These are phyloP conservation scores for Penicillium chermesinum DNA, from an alignment of 495 filamentous ascomycete genomes.

Conservation along the genomic window DNA sequence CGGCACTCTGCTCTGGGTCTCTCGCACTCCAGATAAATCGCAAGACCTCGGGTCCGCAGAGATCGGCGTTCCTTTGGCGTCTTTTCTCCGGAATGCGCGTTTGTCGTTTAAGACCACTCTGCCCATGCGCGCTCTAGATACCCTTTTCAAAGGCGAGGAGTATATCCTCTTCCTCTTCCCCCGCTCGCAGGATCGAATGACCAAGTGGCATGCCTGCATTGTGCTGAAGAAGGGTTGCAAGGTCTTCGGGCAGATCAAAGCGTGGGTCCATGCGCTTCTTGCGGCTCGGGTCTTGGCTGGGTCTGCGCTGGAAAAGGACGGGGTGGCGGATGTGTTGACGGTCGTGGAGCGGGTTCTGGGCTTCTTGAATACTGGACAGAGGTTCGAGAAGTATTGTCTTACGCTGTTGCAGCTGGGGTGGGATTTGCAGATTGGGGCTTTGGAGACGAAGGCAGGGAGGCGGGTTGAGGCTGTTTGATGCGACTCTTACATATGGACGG, in stretches of 20 bases:
- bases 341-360: slow-evolving; percentile 15
- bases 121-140: slow-evolving; percentile 15
- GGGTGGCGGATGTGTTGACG: slow-evolving; percentile 2
- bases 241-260: slow-evolving; percentile 52
- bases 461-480: slow-evolving; percentile 19
- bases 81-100: slow-evolving; percentile 19
- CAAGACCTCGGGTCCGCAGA: slow-evolving; percentile 23
- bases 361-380: slow-evolving; percentile 30
- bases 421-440: slow-evolving; percentile 51
- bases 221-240: slow-evolving; percentile 58
- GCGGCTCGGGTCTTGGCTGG: slow-evolving; percentile 33
- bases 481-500: too few relatives aligned
- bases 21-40: neutral
- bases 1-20: slow-evolving; percentile 55
- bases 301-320: neutral
- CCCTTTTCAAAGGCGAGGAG: slow-evolving; percentile 25
- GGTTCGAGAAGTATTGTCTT: slow-evolving; percentile 38
- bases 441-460: slow-evolving; percentile 53
- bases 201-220: slow-evolving; percentile 44
- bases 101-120: slow-evolving; percentile 10
- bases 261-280: slow-evolving; percentile 70
- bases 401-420: slow-evolving; percentile 50
- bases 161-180: slow-evolving; percentile 29
- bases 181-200: neutral
- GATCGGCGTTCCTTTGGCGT: slow-evolving; percentile 30